Percentiles rank a stretch among this genome's conserved stretches.
Conservation (phyloP, 345 rosid genomes). For the Draba incana region DNA sequence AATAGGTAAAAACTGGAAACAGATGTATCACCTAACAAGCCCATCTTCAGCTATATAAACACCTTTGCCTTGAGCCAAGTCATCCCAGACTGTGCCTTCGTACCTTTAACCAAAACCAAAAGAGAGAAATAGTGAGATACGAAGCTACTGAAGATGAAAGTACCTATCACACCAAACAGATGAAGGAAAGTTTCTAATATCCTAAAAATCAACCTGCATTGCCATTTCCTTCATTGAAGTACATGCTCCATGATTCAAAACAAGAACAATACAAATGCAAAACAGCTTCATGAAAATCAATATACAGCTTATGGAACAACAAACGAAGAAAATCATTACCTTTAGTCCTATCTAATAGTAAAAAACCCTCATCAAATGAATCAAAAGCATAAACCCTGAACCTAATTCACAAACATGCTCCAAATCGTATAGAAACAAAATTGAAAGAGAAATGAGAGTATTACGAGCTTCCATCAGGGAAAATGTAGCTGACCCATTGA, state of each 20-base stretch:
- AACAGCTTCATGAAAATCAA: neutral
- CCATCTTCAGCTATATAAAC: conserved; percentile 83
- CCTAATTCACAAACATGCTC: neutral
- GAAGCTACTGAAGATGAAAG: conserved; percentile 21
- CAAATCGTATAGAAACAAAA: neutral
- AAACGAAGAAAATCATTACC: conserved; percentile 16
- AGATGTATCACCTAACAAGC: conserved; percentile 62
- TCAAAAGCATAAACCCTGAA: neutral
- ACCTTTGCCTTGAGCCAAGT: conserved; percentile 95
- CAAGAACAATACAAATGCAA: neutral
- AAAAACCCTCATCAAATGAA: conserved; percentile 1
- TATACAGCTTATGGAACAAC: conserved; percentile 18
- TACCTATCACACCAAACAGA: conserved; percentile 23
- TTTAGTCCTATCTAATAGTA: neutral
- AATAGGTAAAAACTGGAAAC: conserved; percentile 12
- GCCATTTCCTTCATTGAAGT: neutral
- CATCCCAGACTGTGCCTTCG: conserved; percentile 98
- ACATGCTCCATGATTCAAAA: neutral
- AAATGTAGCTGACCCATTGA: conserved; percentile 93
- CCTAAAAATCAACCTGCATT: conserved; percentile 16
- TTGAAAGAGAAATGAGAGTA: conserved; percentile 18
- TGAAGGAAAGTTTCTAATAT: neutral
- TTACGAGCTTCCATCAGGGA: conserved; percentile 86
- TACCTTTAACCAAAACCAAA: conserved; percentile 53
- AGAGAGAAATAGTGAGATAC: conserved; percentile 1